phyloP scores from a whole-genome alignment of 768 basidiomycete genomes.

The Auriculariales sp. region DNA sequence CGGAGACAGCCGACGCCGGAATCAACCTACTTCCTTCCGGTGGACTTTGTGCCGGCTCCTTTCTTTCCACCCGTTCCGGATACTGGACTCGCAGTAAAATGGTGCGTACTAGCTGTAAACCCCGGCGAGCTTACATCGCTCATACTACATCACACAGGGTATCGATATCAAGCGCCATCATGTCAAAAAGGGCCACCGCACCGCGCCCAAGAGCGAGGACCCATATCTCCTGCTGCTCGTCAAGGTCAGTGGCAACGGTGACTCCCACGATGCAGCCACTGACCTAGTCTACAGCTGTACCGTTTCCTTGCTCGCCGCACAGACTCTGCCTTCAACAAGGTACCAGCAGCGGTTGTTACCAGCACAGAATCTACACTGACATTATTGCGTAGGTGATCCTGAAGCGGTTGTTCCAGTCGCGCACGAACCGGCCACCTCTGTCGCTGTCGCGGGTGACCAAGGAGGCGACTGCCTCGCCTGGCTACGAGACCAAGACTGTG shows the following conservation, averaged over 20 bases:
- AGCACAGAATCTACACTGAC: conserved; percentile 11
- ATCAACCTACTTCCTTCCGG: too few relatives aligned
- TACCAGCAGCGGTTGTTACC: too few relatives aligned
- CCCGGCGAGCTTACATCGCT: not conserved
- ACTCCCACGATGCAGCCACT: too few relatives aligned
- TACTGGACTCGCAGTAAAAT: too few relatives aligned
- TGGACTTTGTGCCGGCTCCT: too few relatives aligned
- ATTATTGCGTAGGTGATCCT: conserved; percentile 56
- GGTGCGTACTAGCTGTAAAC: conserved; percentile 5
- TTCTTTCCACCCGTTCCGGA: too few relatives aligned
- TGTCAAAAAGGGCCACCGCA: conserved; percentile 94
- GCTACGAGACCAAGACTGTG: conserved; percentile 67
- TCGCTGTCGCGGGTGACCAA: conserved; percentile 86
- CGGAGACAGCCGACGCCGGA: too few relatives aligned
- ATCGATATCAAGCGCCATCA: conserved; percentile 94
- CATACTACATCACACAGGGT: conserved; percentile 38
- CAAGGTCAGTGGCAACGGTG: conserved; percentile 76
- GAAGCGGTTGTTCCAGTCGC: conserved; percentile 91
- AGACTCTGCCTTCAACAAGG: conserved; percentile 92
- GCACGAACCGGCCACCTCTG: conserved; percentile 91
- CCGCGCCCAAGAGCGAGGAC: conserved; percentile 97
- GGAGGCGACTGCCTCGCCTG: conserved; percentile 54
- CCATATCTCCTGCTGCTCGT: conserved; percentile 96
- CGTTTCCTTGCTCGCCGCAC: conserved; percentile 97
- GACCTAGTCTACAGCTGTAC: conserved; percentile 55